phyloP scores from a whole-genome alignment of 495 filamentous ascomycete species.

The Daldinia loculata region DNA sequence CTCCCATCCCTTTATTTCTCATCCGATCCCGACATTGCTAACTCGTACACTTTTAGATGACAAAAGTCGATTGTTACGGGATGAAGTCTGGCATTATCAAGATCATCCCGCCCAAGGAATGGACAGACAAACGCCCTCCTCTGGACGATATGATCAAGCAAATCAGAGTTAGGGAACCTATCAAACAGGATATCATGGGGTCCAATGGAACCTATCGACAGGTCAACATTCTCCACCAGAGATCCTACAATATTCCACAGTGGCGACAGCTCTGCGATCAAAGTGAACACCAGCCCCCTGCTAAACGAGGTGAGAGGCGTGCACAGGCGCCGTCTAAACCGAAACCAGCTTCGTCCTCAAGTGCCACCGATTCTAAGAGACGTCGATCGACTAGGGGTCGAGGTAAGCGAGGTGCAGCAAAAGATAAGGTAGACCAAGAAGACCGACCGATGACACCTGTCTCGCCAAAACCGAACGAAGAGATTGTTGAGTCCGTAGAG shows the following conservation, averaged over 20 bases:
- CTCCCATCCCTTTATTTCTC: slow-evolving; percentile 9
- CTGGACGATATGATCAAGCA: slow-evolving; percentile 89
- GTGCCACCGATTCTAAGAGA: slow-evolving; percentile 35
- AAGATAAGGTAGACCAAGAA: slow-evolving; percentile 47
- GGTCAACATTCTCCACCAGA: slow-evolving; percentile 92
- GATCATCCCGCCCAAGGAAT: slow-evolving; percentile 92
- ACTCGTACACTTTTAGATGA: slow-evolving; percentile 59
- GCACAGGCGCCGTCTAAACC: slow-evolving; percentile 65
- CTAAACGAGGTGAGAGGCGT: slow-evolving; percentile 90
- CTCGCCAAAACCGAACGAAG: slow-evolving; percentile 57
- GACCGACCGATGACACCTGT: slow-evolving; percentile 65
- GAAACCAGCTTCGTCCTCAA: slow-evolving; percentile 42
- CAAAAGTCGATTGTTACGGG: slow-evolving; percentile 89
- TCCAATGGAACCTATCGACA: slow-evolving; percentile 93
- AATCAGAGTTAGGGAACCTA: slow-evolving; percentile 93
- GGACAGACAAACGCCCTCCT: slow-evolving; percentile 79
- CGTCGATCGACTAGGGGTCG: slow-evolving; percentile 51
- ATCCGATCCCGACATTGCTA: slow-evolving; percentile 13
- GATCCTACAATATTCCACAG: slow-evolving; percentile 94
- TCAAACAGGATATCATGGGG: slow-evolving; percentile 96
- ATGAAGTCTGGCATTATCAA: slow-evolving; percentile 98
- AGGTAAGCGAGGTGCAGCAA: slow-evolving; percentile 40
- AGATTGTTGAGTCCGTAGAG: slow-evolving; percentile 57
- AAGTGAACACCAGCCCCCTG: slow-evolving; percentile 93
- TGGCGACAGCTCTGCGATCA: slow-evolving; percentile 93